phyloP scores from a whole-genome alignment of 1,284 basidiomycete genomes.

The Phellopilus nigrolimitatus region DNA sequence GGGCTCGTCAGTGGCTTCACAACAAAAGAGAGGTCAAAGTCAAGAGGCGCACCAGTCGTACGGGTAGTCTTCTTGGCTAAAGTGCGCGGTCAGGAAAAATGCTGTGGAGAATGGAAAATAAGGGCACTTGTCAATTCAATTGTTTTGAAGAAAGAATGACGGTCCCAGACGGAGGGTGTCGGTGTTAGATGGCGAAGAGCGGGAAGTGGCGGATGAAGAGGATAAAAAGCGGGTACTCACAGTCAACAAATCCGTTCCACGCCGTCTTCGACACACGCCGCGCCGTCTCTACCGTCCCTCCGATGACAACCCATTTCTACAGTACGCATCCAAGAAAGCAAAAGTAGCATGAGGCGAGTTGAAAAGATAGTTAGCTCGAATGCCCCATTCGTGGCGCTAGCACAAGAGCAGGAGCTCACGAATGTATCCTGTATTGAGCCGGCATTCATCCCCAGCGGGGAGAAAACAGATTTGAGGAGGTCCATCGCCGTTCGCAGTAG shows the following conservation, averaged over 20 bases:
- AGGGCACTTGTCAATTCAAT: slow-evolving; percentile 4
- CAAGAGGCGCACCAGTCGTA: slow-evolving; percentile 62
- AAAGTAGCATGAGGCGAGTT: neutral
- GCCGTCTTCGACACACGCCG: slow-evolving; percentile 70
- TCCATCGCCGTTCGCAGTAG: slow-evolving; percentile 45
- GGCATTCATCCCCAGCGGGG: slow-evolving; percentile 54
- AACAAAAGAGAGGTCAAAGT: slow-evolving; percentile 7
- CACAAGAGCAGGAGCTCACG: slow-evolving; percentile 32
- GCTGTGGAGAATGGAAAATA: slow-evolving; percentile 38
- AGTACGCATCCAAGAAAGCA: neutral
- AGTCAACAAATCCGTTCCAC: slow-evolving; percentile 84
- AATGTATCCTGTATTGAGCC: slow-evolving; percentile 60
- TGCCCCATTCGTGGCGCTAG: neutral
- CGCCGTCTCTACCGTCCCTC: slow-evolving; percentile 73
- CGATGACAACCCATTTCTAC: slow-evolving; percentile 75
- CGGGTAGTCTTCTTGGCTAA: slow-evolving; percentile 79
- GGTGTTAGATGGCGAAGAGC: neutral
- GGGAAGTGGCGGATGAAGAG: slow-evolving; percentile 1
- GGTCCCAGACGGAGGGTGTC: too few relatives aligned
- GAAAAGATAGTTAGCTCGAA: neutral
- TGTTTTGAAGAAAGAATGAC: slow-evolving; percentile 5
- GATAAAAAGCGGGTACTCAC: slow-evolving; percentile 37
- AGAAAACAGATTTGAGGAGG: slow-evolving; percentile 51
- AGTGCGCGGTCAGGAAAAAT: slow-evolving; percentile 83
- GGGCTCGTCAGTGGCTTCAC: slow-evolving; percentile 7